Base-by-base conservation (phyloP, 345 rosid genomes). In the Salix purpurea region DNA sequence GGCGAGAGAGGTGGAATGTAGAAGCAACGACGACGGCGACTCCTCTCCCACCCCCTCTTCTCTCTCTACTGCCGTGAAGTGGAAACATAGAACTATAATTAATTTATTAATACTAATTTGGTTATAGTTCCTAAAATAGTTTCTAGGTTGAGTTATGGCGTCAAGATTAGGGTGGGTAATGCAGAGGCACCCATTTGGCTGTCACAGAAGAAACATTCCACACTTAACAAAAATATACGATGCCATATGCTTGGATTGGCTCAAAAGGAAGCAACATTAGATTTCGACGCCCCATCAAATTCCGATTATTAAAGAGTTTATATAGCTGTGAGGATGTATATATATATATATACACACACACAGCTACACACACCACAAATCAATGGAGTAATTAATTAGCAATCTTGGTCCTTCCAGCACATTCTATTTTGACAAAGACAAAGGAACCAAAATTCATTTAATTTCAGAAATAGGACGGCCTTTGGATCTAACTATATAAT, bases 21-120 rank as follows among this genome's bases (percentile, higher is more conserved):
- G 70, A 80, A 76, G 83, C 83, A 76, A 76, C 67, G 23, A 67
- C 66, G 77, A 80, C 46, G 83, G 77, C 77, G 83, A 80, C 83
- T 76, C 72, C 70, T 72, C 79, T 71, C 83, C 83, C 76, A 80
- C 80, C 73, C 69, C 67, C 26, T 44, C 52, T 26, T 71, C 40
- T 61, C 60, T 23, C 32, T 52, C 44, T 0, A 23, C 66, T 50
- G 34, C 28, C 28, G 10, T 75, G 18, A 67, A 67, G 24, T 39
- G 34, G 52, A 46, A 46, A 15, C 52, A 15, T 46, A 3, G 14
- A 46, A 13, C 52, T 13, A 46, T 15, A 14, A 46, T 46, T 46
- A 46, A 46, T 46, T 46, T 46, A 46, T 46, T 46, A 14, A 46
- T 46, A 14, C 16, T 46, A 14, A 46, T 46, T 4, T 14, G 52